These are phyloP conservation scores for Saccharum officinarum DNA, from an alignment of 176 grass and related monocot genomes.

Conservation along the genomic window DNA sequence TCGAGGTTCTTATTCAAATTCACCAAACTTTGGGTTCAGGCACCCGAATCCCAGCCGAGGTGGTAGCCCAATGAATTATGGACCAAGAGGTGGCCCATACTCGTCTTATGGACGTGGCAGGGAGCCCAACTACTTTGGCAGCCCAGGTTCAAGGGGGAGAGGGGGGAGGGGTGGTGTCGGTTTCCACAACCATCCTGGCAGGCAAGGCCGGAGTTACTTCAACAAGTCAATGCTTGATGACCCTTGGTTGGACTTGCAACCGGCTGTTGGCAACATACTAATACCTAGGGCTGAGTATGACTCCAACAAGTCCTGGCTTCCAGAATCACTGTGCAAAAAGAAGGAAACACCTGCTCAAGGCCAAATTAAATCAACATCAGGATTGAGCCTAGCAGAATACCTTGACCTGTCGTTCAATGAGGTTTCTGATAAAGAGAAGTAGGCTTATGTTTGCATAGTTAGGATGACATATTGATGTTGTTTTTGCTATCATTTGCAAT, in stretches of 20 bases:
- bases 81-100: slow-evolving; percentile 30
- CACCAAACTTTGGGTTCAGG: slow-evolving; percentile 26
- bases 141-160: slow-evolving; percentile 39
- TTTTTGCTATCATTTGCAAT: neutral
- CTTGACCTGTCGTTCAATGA: slow-evolving; percentile 55
- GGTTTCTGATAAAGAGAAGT: slow-evolving; percentile 25
- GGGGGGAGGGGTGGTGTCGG: slow-evolving; percentile 27
- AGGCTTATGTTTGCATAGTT: neutral
- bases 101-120: slow-evolving; percentile 37
- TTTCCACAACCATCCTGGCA: slow-evolving; percentile 27
- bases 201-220: slow-evolving; percentile 22
- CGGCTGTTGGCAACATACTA: slow-evolving; percentile 54
- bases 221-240: slow-evolving; percentile 49
- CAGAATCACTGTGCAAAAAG: slow-evolving; percentile 30
- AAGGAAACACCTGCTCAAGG: slow-evolving; percentile 31
- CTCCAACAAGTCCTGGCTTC: slow-evolving; percentile 35
- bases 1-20: slow-evolving; percentile 28
- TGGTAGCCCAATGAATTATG: slow-evolving; percentile 22
- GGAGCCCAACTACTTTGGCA: slow-evolving; percentile 28
- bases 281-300: slow-evolving; percentile 11
- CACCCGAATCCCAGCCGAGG: slow-evolving; percentile 20
- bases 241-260: slow-evolving; percentile 46
- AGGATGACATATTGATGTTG: slow-evolving; percentile 1
- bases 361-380: slow-evolving; percentile 11
- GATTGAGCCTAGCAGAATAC: slow-evolving; percentile 51